Percentiles rank a stretch among this genome's conserved stretches.
Conservation (phyloP, 2,329 filamentous ascomycete species). For the Claviceps paspali region DNA sequence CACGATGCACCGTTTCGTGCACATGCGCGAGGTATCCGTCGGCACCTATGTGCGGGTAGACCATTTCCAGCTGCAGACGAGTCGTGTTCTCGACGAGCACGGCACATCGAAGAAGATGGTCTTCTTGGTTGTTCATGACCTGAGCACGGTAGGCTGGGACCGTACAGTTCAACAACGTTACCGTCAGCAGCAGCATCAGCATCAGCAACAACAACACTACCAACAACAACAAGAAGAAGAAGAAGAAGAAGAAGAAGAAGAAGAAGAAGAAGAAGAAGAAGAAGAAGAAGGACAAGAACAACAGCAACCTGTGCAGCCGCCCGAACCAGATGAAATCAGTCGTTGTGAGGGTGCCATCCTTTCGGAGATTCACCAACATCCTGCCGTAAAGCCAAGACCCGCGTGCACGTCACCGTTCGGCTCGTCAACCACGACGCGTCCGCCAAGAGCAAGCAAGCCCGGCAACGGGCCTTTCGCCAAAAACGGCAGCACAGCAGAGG, state of each 20-base stretch:
- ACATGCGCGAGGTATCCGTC: slow-evolving; percentile 26
- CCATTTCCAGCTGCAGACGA: slow-evolving; percentile 21
- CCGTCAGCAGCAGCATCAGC: neutral
- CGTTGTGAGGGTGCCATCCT: neutral
- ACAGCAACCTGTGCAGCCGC: too few relatives aligned
- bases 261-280: too few relatives aligned
- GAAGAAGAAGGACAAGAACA: too few relatives aligned
- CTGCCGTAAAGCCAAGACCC: neutral
- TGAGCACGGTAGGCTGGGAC: slow-evolving; percentile 33
- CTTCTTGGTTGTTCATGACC: slow-evolving; percentile 29
- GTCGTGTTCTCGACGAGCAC: slow-evolving; percentile 4
- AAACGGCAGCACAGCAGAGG: slow-evolving; percentile 17
- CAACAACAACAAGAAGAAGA: neutral
- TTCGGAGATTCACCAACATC: neutral
- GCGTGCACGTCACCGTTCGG: neutral
- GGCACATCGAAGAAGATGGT: slow-evolving; percentile 17
- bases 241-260: neutral
- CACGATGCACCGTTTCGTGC: slow-evolving; percentile 32
- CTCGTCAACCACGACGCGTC: neutral
- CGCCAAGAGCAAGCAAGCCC: neutral
- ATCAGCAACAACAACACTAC: neutral
- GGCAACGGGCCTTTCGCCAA: slow-evolving; percentile 5
- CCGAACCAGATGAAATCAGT: neutral
- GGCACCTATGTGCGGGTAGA: slow-evolving; percentile 35
- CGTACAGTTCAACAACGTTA: slow-evolving; percentile 19